Conservation (phyloP, 2,329 filamentous ascomycete genomes). For the Pseudogymnoascus sp. region DNA sequence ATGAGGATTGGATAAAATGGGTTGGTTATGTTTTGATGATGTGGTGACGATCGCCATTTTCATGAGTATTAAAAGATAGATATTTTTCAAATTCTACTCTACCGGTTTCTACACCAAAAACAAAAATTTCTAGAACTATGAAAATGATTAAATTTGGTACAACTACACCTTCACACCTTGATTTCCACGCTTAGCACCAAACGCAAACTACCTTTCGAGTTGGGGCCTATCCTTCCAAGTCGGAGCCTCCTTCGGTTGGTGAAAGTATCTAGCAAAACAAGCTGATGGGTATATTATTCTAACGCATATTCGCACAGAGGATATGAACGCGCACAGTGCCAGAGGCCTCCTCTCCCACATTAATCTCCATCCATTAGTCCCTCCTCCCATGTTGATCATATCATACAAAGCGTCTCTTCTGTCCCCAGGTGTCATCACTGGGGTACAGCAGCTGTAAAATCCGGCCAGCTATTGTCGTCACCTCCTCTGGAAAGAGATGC, state of each 20-base stretch:
- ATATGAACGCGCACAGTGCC: conserved; percentile 7
- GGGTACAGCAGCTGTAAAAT: not conserved
- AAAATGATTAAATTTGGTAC: not conserved
- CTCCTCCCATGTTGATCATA: not conserved
- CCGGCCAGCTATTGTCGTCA: not conserved
- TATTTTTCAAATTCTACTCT: conserved; percentile 3
- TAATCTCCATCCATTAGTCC: not conserved
- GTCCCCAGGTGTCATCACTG: conserved; percentile 2
- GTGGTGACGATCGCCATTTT: not conserved
- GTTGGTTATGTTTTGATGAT: not conserved
- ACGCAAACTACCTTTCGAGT: conserved; percentile 1
- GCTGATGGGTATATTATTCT: conserved; percentile 5
- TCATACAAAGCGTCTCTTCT: not conserved
- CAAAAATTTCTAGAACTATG: not conserved
- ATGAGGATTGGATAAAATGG: not conserved
- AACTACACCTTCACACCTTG: not conserved
- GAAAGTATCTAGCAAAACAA: conserved; percentile 7
- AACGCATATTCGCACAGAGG: conserved; percentile 1
- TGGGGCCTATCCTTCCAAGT: not conserved
- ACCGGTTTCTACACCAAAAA: not conserved
- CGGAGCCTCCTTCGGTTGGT: not conserved
- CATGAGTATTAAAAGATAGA: not conserved
- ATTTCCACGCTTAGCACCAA: conserved; percentile 6
- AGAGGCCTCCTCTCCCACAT: not conserved
- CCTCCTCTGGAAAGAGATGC: not conserved